These are phyloP conservation scores for Abelmoschus esculentus DNA, from an alignment of 345 rosid genomes.

Conservation along the genomic window DNA sequence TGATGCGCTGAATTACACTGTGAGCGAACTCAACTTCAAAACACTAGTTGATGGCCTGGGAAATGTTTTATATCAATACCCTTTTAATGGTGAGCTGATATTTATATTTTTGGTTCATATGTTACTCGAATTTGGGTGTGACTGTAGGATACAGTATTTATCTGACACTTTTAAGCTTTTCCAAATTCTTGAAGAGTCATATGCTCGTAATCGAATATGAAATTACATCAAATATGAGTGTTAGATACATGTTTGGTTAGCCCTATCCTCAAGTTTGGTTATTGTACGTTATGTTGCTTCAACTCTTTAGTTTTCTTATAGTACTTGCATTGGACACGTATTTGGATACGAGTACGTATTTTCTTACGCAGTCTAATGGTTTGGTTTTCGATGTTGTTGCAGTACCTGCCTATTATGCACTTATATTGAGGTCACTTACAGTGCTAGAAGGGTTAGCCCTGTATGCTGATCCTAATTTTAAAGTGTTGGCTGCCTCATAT, in stretches of 20 bases:
- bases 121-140: too few species aligned
- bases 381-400: constrained; percentile 34
- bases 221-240: too few species aligned
- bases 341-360: not conserved
- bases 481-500: constrained; percentile 89
- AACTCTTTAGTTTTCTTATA: not conserved
- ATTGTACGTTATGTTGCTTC: not conserved
- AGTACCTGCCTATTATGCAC: constrained; percentile 94
- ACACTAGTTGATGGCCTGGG: constrained; percentile 90
- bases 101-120: not conserved
- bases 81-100: constrained; percentile 57
- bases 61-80: constrained; percentile 81
- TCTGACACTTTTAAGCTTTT: too few species aligned
- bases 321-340: too few species aligned
- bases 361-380: constrained; percentile 11
- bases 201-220: too few species aligned
- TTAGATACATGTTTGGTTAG: too few species aligned
- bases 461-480: constrained; percentile 84
- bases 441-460: constrained; percentile 97
- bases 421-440: constrained; percentile 87
- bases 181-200: too few species aligned
- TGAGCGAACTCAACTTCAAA: constrained; percentile 89
- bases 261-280: not conserved
- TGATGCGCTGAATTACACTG: constrained; percentile 84
- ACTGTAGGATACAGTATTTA: too few species aligned